These are phyloP conservation scores for Penicillium brasilianum DNA, from an alignment of 2,329 filamentous ascomycete genomes.

Conservation along the genomic window DNA sequence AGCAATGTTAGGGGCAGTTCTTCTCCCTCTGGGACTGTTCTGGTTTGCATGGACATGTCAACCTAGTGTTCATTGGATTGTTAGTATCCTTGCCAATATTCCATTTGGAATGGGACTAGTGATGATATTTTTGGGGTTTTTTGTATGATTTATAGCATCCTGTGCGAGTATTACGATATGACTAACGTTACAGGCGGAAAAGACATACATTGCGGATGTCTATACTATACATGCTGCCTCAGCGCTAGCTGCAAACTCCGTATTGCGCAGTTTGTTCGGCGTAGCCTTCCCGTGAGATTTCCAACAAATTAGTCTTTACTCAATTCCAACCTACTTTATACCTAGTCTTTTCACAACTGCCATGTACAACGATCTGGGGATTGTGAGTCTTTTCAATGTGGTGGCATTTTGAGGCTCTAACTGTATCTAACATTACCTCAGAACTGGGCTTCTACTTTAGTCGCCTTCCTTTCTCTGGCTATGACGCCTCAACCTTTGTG, in stretches of 20 bases:
- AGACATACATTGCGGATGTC: slow-evolving; percentile 44
- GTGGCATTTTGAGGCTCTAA: no score
- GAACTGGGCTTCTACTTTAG: no score
- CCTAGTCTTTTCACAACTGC: slow-evolving; percentile 43
- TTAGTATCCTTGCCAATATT: slow-evolving; percentile 33
- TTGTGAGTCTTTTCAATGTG: background rate
- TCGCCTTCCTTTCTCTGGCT: no score
- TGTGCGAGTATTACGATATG: no score
- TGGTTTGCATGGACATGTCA: slow-evolving; percentile 63
- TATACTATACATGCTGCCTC: slow-evolving; percentile 45
- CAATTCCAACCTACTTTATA: no score
- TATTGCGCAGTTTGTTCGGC: slow-evolving; percentile 49
- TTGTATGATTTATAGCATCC: slow-evolving; percentile 19
- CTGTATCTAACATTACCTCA: no score
- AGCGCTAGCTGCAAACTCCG: slow-evolving; percentile 45
- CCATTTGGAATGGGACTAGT: slow-evolving; percentile 44
- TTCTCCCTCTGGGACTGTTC: slow-evolving; percentile 59
- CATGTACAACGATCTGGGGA: slow-evolving; percentile 27
- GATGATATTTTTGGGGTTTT: slow-evolving; percentile 34
- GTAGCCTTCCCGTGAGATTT: slow-evolving; percentile 43
- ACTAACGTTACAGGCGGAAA: no score
- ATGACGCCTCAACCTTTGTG: no score
- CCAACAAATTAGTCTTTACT: no score
- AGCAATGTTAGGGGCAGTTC: slow-evolving; percentile 50
- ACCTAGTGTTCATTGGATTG: slow-evolving; percentile 38